These are phyloP conservation scores for Pyronema domesticum DNA, from an alignment of 495 filamentous ascomycete genomes.

Conservation along the genomic window DNA sequence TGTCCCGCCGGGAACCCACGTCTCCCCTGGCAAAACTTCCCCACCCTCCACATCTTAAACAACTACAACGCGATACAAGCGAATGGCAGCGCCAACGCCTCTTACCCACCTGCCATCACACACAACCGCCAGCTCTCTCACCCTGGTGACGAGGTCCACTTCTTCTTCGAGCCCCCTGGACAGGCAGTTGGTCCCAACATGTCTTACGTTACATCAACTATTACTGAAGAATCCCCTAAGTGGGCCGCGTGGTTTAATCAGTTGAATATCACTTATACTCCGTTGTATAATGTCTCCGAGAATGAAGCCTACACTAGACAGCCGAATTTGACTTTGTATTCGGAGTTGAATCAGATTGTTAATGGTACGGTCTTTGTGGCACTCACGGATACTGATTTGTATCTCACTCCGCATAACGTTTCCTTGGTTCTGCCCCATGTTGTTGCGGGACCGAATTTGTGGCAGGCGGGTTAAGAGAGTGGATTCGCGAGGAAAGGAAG, in stretches of 20 bases:
- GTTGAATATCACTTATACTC: slow-evolving; percentile 69
- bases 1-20: slow-evolving; percentile 61
- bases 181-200: slow-evolving; percentile 59
- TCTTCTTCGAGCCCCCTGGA: slow-evolving; percentile 59
- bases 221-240: slow-evolving; percentile 32
- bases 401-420: slow-evolving; percentile 61
- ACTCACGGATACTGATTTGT: slow-evolving; percentile 50
- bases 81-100: slow-evolving; percentile 34
- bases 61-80: slow-evolving; percentile 67
- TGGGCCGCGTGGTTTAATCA: slow-evolving; percentile 70
- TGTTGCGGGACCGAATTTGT: slow-evolving; percentile 52
- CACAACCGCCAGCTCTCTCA: slow-evolving; percentile 57
- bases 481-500: background rate
- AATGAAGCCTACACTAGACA: slow-evolving; percentile 48
- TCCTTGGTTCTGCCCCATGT: slow-evolving; percentile 59
- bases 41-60: slow-evolving; percentile 53
- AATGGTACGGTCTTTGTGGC: slow-evolving; percentile 70
- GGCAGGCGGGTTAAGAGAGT: slow-evolving; percentile 57
- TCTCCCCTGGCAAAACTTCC: slow-evolving; percentile 80
- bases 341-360: slow-evolving; percentile 46
- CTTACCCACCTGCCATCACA: slow-evolving; percentile 39
- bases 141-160: slow-evolving; percentile 51
- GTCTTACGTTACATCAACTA: slow-evolving; percentile 49
- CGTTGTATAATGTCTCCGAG: slow-evolving; percentile 34
- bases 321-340: slow-evolving; percentile 42